These are phyloP conservation scores for Suhomyces bribrorum DNA, from an alignment of 1,139 yeast species.

Conservation along the genomic window DNA sequence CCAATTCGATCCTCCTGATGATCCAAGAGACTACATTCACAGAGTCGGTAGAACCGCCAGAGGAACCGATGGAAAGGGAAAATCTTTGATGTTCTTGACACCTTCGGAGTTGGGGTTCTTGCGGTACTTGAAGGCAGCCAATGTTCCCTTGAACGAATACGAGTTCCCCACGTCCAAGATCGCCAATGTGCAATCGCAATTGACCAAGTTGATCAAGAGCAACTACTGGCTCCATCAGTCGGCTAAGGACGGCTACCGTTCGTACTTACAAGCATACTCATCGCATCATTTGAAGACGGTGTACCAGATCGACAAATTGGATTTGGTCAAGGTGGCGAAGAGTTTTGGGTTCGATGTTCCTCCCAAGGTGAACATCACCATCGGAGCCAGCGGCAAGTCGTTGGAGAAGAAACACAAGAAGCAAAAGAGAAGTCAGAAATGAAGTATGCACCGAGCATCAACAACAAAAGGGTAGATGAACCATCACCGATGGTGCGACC, in stretches of 20 bases:
- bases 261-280: constrained; percentile 95
- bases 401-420: constrained; percentile 52
- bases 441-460: too few species aligned
- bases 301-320: constrained; percentile 92
- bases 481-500: too few species aligned
- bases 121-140: constrained; percentile 92
- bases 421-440: constrained; percentile 44
- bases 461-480: too few species aligned
- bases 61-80: constrained; percentile 89
- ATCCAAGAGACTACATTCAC: constrained; percentile 64
- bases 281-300: constrained; percentile 95
- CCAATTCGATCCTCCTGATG: constrained; percentile 69
- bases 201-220: constrained; percentile 85
- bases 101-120: constrained; percentile 94
- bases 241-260: constrained; percentile 96
- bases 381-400: constrained; percentile 86
- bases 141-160: constrained; percentile 94
- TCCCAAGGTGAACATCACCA: constrained; percentile 94
- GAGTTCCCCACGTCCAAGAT: constrained; percentile 93
- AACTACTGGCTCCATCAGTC: constrained; percentile 93
- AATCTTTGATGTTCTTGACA: constrained; percentile 89
- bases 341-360: constrained; percentile 94
- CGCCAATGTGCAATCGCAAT: constrained; percentile 92
- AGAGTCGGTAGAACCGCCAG: constrained; percentile 35
- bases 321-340: constrained; percentile 90